A percentile compares a stretch with the other conserved stretches of the same genome.
These are phyloP conservation scores for Podosphaera xanthii DNA, from an alignment of 2,329 filamentous ascomycete genomes.

Conservation along the genomic window DNA sequence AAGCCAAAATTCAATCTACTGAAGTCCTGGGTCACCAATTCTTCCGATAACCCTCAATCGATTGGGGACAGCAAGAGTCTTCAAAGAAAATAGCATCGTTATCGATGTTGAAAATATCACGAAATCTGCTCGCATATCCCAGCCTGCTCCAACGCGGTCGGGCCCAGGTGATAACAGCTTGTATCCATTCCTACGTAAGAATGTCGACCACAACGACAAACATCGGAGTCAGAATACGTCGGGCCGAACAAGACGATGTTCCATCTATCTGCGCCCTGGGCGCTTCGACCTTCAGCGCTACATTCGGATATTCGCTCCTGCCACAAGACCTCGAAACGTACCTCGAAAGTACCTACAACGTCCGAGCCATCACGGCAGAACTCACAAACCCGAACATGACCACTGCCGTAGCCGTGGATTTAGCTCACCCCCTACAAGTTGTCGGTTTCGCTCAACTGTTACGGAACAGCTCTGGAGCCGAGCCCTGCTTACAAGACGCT, in stretches of 20 bases:
- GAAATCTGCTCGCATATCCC: too few species aligned
- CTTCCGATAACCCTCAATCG: too few species aligned
- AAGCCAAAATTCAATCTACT: too few species aligned
- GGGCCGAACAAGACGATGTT: constrained; percentile 13
- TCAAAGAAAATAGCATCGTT: too few species aligned
- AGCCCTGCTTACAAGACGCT: constrained; percentile 18
- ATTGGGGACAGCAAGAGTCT: too few species aligned
- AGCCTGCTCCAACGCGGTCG: too few species aligned
- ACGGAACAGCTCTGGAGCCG: constrained; percentile 12
- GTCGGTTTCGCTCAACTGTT: constrained; percentile 22
- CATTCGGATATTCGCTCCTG: constrained; percentile 22
- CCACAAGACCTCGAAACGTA: constrained; percentile 18
- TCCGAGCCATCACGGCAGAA: constrained; percentile 10
- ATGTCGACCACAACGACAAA: too few species aligned
- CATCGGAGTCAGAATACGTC: constrained; percentile 8
- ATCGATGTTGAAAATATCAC: too few species aligned
- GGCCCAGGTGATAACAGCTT: too few species aligned
- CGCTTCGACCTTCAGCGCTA: constrained; percentile 17
- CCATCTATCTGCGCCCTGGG: constrained; percentile 17
- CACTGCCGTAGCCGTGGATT: constrained; percentile 14
- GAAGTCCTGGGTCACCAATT: too few species aligned
- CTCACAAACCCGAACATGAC: constrained; percentile 11
- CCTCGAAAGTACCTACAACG: constrained; percentile 18
- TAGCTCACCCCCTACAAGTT: constrained; percentile 7
- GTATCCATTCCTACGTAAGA: too few species aligned